Conservation (phyloP, 1,284 basidiomycete species). For the Anthracocystis setariae region DNA sequence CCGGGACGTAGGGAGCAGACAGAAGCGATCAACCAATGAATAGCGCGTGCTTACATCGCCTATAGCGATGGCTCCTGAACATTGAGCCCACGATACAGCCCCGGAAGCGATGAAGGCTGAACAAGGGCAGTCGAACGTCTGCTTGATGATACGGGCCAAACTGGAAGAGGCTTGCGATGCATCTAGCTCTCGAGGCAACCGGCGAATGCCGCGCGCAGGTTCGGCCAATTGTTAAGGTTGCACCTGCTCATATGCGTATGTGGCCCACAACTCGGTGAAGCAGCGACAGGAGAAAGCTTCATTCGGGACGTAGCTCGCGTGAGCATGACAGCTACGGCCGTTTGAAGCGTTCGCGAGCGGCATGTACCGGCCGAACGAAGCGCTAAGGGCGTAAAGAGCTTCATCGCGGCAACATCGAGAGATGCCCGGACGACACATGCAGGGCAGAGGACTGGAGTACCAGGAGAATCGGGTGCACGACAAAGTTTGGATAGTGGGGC, state of each 20-base stretch:
- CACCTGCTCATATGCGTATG: slow-evolving; percentile 1
- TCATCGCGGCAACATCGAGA: not conserved
- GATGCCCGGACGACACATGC: not conserved
- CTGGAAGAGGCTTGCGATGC: slow-evolving; percentile 1
- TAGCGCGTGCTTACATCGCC: too few relatives aligned
- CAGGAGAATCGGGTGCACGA: not conserved
- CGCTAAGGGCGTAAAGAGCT: not conserved
- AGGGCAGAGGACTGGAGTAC: not conserved
- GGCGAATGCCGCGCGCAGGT: slow-evolving; percentile 1
- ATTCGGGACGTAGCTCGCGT: not conserved
- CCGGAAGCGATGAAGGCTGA: too few relatives aligned
- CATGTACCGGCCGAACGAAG: slow-evolving; percentile 1
- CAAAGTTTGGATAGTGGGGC: not conserved
- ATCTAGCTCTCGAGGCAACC: not conserved
- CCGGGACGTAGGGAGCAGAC: not conserved
- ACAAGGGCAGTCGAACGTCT: not conserved
- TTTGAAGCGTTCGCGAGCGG: not conserved
- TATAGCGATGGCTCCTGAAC: too few relatives aligned
- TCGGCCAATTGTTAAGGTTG: slow-evolving; percentile 11
- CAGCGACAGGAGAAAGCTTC: not conserved
- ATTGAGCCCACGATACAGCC: too few relatives aligned
- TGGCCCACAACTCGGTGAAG: not conserved
- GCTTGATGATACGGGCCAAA: slow-evolving; percentile 8
- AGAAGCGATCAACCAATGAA: too few relatives aligned
- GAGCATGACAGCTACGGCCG: slow-evolving; percentile 4